Conservation (phyloP, 805 yeast genomes). For the Saccharomyces mikatae region DNA sequence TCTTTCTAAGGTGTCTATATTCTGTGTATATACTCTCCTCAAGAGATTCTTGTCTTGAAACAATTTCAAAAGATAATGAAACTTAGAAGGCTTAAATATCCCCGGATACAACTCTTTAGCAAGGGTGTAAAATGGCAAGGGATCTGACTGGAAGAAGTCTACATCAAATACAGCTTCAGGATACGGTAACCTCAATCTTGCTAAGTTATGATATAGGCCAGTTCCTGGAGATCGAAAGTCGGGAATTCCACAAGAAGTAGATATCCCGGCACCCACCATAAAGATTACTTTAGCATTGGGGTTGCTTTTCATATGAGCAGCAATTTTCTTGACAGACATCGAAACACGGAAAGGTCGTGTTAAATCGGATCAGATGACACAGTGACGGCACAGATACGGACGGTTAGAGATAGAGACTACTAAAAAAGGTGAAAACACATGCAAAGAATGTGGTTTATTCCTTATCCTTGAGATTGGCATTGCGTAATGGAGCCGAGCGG, state of each 20-base stretch:
- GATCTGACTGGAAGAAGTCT: constrained; percentile 65
- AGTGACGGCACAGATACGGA: not conserved
- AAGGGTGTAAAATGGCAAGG: constrained; percentile 75
- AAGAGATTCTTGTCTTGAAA: constrained; percentile 57
- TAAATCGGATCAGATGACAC: too few relatives aligned
- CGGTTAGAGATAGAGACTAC: not conserved
- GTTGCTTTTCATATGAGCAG: constrained; percentile 11
- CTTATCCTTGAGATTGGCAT: not conserved
- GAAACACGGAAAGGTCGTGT: not conserved
- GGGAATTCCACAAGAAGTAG: constrained; percentile 91
- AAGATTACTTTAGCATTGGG: constrained; percentile 43
- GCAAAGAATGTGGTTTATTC: not conserved
- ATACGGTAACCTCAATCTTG: constrained; percentile 68
- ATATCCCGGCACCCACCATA: constrained; percentile 88
- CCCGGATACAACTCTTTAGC: constrained; percentile 88
- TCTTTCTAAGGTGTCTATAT: constrained; percentile 86
- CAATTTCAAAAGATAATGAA: constrained; percentile 64
- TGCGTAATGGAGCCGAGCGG: not conserved
- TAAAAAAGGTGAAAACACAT: not conserved
- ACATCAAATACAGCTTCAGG: constrained; percentile 96
- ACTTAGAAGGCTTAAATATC: constrained; percentile 71
- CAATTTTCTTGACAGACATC: constrained; percentile 6
- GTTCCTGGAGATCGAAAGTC: constrained; percentile 90
- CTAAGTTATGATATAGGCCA: constrained; percentile 75
- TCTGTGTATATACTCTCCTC: constrained; percentile 78